Base-by-base conservation (phyloP, 352 stramenopile species). In the Phytophthora hibernalis region DNA sequence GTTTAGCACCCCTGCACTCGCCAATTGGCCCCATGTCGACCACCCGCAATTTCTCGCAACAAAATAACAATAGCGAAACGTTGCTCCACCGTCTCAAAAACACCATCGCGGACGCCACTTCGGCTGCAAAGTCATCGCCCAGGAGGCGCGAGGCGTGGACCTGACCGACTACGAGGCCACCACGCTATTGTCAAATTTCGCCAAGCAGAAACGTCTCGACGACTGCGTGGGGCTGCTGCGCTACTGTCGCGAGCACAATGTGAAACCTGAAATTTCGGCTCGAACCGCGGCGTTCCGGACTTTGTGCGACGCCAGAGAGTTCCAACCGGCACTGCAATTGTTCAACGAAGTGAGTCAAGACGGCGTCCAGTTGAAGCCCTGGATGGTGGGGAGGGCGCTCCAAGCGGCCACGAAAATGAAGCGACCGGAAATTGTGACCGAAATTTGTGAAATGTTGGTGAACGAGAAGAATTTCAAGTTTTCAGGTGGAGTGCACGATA, bases 321-420 rank as follows among this genome's bases (percentile, higher is more conserved):
- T 60, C 11, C 15, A 2, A 16, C 22, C 37, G 4, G 18, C 53
- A 8, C 53, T 60, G 37, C 53, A 60, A 21, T 30, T 60, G 12
- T 50, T 31, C 13, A 30, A 24, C 3, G 45, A 43, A 28, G 30
- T 60, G 38, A 40, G 22, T 10, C 45, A 21, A 21, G 45, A 65
- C 13, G 22, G 21, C 35, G 26, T 37, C 2, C n/a, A 60, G 5
- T 40, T 65, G 58, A 60, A 52, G 48, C 58, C 58, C 35, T 65
- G 57, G 57, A 65, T 65, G 37, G 37, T 53, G 12, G 58, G 48
- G 6, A 16, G 48, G 5, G 58, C 58, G 28, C 49, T 65, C 16
- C 24, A 52, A 15, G 58, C 37, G 4, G 58, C 58, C 26, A 51
- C 18, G 12, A 59, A 60, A 24, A 31, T 58, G 24, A 45, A 59